Conservation (phyloP, 352 stramenopile genomes). For the Globisporangium rhizosaccharum region DNA sequence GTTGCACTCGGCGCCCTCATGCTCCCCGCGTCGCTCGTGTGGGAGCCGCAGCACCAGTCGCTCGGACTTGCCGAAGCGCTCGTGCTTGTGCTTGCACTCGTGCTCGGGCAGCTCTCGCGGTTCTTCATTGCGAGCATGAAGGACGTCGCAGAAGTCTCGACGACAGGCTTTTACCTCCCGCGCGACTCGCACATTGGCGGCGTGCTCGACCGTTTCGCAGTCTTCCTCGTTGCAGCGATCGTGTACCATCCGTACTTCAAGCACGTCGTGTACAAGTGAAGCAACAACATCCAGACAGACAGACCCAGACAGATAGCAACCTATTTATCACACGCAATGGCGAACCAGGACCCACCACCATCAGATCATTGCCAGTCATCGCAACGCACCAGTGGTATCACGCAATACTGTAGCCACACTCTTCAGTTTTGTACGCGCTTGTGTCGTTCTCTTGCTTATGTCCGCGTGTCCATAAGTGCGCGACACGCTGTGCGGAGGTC, state of each 20-base stretch:
- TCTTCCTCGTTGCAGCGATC: conserved; percentile 40
- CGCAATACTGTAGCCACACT: not conserved
- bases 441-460: not conserved
- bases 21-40: conserved; percentile 25
- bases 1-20: conserved; percentile 28
- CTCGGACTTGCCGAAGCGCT: conserved; percentile 29
- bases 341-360: too few species aligned
- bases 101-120: conserved; percentile 32
- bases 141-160: conserved; percentile 36
- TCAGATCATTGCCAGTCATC: too few species aligned
- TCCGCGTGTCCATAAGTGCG: conserved; percentile 4
- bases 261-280: conserved; percentile 16
- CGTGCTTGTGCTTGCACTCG: conserved; percentile 35
- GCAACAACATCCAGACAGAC: not conserved
- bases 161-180: conserved; percentile 40
- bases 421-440: not conserved
- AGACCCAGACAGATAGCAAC: conserved; percentile 1
- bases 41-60: conserved; percentile 8
- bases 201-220: conserved; percentile 34
- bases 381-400: not conserved
- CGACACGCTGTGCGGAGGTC: conserved; percentile 14
- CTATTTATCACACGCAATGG: not conserved
- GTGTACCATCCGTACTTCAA: conserved; percentile 52
- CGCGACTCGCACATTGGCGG: conserved; percentile 25
- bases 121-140: conserved; percentile 31